These are phyloP conservation scores for Fusarium miscanthi DNA, from an alignment of 2,329 filamentous ascomycete genomes.

Conservation along the genomic window DNA sequence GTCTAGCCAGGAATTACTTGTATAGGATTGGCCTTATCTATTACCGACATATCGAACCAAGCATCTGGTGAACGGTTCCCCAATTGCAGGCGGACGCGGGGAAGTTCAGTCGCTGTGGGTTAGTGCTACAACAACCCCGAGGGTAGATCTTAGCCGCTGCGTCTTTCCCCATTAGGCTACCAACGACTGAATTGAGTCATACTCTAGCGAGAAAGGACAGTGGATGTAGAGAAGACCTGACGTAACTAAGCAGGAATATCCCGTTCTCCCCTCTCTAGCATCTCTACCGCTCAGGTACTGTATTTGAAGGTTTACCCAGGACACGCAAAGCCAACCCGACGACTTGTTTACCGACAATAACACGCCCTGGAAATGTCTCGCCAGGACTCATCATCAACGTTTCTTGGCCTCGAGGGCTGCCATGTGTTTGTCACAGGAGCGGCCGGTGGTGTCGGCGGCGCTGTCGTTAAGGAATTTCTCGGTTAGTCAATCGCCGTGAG, in stretches of 20 bases:
- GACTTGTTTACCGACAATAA: rapidly evolving
- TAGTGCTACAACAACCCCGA: not conserved
- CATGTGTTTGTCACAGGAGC: not conserved
- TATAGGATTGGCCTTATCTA: not conserved
- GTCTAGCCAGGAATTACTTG: not conserved
- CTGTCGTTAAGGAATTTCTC: not conserved
- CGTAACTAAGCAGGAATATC: not conserved
- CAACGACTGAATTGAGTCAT: rapidly evolving
- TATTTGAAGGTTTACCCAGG: too few species aligned
- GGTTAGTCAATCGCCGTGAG: rapidly evolving
- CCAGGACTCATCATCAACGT: not conserved
- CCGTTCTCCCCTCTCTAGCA: not conserved
- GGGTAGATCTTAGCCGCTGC: not conserved
- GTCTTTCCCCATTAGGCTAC: not conserved
- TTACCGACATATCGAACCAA: not conserved
- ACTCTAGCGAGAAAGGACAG: rapidly evolving
- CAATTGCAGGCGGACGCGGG: not conserved
- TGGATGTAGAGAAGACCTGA: rapidly evolving
- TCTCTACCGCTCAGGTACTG: rapidly evolving
- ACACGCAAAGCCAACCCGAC: rapidly evolving
- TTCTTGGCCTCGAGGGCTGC: not conserved
- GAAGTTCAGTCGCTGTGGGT: rapidly evolving
- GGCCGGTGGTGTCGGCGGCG: not conserved
- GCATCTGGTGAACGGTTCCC: not conserved
- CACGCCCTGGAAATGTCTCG: rapidly evolving